Evolutionary conservation across 495 filamentous ascomycete species (phyloP).

Genomic region (Penicillium paxilli): DNA sequence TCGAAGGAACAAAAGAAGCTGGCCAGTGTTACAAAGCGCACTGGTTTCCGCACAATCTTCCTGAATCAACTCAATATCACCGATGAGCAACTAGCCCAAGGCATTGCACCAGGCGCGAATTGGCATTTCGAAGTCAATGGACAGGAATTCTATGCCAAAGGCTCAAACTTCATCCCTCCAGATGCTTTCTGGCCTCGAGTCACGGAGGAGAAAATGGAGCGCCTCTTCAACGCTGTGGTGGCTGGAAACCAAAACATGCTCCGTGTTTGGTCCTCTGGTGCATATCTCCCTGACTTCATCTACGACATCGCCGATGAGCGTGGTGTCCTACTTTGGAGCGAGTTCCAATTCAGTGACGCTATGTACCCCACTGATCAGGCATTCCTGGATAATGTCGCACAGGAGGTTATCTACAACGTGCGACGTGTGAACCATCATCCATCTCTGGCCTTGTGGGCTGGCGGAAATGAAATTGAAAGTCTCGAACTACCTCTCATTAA

Average conservation of each 20-base stretch:
- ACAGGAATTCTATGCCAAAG: conserved; percentile 67
- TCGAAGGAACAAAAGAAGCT: conserved; percentile 31
- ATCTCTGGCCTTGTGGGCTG: conserved; percentile 66
- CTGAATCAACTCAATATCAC: conserved; percentile 62
- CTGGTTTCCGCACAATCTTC: conserved; percentile 68
- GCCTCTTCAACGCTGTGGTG: conserved; percentile 56
- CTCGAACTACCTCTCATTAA: conserved; percentile 52
- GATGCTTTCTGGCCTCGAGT: conserved; percentile 68
- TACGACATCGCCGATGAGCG: conserved; percentile 67
- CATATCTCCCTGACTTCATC: conserved; percentile 66
- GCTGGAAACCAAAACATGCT: conserved; percentile 71
- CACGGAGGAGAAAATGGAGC: conserved; percentile 51
- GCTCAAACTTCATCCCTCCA: conserved; percentile 66
- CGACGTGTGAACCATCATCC: conserved; percentile 67
- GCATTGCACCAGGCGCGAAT: conserved; percentile 63
- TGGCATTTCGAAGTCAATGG: conserved; percentile 74
- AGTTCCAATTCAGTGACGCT: conserved; percentile 66
- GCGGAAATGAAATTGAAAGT: conserved; percentile 65
- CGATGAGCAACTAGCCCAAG: conserved; percentile 53
- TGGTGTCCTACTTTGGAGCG: conserved; percentile 67
- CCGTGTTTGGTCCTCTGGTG: conserved; percentile 64
- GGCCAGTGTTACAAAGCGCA: conserved; percentile 53
- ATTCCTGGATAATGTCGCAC: conserved; percentile 59
- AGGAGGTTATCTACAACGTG: conserved; percentile 63
- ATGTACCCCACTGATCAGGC: conserved; percentile 57